Conservation (phyloP, 257 asterid genomes). For the Penstemon davidsonii region DNA sequence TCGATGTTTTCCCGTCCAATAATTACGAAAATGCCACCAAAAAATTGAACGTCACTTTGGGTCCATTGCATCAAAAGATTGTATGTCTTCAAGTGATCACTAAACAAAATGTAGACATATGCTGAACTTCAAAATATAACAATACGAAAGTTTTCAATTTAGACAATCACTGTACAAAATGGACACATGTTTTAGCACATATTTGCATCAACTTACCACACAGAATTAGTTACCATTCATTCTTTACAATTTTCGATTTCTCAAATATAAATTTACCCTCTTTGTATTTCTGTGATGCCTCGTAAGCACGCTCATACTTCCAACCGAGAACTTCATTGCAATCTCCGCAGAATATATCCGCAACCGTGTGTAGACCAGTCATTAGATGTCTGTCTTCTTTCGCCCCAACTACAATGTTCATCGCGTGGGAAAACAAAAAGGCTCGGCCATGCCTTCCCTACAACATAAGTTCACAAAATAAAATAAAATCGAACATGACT, state of each 20-base stretch:
- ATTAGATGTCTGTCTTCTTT: slow-evolving; percentile 70
- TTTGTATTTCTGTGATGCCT: slow-evolving; percentile 71
- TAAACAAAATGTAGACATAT: background rate
- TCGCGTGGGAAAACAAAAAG: slow-evolving; percentile 71
- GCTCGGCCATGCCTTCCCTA: slow-evolving; percentile 82
- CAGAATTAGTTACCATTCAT: slow-evolving; percentile 57
- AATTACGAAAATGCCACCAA: too few relatives aligned
- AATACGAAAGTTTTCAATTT: slow-evolving; percentile 7
- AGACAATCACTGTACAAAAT: slow-evolving; percentile 29
- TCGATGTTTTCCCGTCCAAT: too few relatives aligned
- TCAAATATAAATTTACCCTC: slow-evolving; percentile 82
- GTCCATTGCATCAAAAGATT: too few relatives aligned
- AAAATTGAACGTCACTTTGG: too few relatives aligned
- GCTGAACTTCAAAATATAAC: slow-evolving; percentile 6
- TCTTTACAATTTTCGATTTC: slow-evolving; percentile 72
- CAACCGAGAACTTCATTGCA: slow-evolving; percentile 74
- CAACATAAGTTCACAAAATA: slow-evolving; percentile 4
- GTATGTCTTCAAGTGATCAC: background rate
- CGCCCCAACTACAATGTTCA: slow-evolving; percentile 61
- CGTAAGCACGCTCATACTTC: slow-evolving; percentile 79
- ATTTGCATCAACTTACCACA: slow-evolving; percentile 23
- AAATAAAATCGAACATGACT: background rate
- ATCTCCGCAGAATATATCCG: slow-evolving; percentile 65
- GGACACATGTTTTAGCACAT: slow-evolving; percentile 14
- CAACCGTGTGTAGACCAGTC: slow-evolving; percentile 83